Evolutionary conservation across 140 eudicot genomes (phyloP), one percentile per base, ranked within the genome.

Genomic region (Ambrosia hybrid): DNA sequence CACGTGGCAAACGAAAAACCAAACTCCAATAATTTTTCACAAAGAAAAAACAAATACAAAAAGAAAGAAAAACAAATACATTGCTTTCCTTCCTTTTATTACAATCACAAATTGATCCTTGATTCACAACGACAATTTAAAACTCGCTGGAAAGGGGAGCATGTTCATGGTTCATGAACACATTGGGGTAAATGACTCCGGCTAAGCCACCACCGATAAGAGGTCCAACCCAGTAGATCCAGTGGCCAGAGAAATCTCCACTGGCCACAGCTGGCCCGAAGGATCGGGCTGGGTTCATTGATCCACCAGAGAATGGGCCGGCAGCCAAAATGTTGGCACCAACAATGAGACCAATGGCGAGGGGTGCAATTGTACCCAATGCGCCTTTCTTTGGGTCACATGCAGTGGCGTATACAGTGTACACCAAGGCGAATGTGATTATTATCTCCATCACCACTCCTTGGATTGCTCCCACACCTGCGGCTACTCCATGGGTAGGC

Each of bases 161-260:
- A 49, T 80, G 83, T 57, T 79, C 83, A 56, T 75, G 81, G 70
- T 13, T 49, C 84, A 84, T 84, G 9, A 84, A 84, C 53, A 84
- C 78, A 63, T 81, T 75, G 14, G 84, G 84, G 77, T 85, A 85
- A 21, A 85, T 14, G 14, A 79, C 38, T 33, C 85, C 86, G 38
- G 89, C 86, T 46, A 85, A 63, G 15, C 85, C 89, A 65, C 85
- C 85, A 0, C 89, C 86, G 5, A 85, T 68, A 9, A 85, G 83
- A 16, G 89, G 89, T 51, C 89, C 89, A 51, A 79, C 84, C 86
- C 86, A 85, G 74, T 85, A 85, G 67, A 84, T 53, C 89, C 89
- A 84, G 77, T 74, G 78, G 41, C 80, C 79, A 36, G 86, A 68
- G 66, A 81, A 82, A 63, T 78, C 80, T 7, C 79, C 82, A 4